Conservation (phyloP, 768 basidiomycete species). For the Punctularia strigosozonata region DNA sequence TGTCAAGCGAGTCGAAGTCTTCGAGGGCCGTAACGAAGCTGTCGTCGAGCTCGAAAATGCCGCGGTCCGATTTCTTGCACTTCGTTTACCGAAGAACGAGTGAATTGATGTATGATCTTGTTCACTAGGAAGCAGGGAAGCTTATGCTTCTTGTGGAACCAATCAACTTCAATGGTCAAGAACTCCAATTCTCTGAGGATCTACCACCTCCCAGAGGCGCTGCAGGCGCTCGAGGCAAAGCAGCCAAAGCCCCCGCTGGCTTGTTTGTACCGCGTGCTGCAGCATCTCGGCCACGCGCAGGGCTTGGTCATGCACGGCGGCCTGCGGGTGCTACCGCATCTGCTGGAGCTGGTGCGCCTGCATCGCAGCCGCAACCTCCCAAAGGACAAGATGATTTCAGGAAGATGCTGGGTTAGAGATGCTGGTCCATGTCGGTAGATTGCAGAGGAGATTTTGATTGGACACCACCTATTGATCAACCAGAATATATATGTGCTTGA, state of each 20-base stretch:
- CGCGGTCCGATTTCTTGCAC: constrained; percentile 49
- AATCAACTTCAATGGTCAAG: constrained; percentile 53
- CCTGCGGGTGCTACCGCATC: constrained; percentile 14
- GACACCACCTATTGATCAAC: too few species aligned
- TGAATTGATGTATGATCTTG: not conserved
- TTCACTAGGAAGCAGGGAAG: constrained; percentile 77
- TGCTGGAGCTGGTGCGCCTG: constrained; percentile 11
- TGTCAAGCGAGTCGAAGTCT: constrained; percentile 67
- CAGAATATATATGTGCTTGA: too few species aligned
- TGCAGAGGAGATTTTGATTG: too few species aligned
- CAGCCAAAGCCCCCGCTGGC: constrained; percentile 27
- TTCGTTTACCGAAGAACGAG: too few species aligned
- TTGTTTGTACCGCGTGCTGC: constrained; percentile 62
- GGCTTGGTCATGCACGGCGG: constrained; percentile 48
- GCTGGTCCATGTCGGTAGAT: too few species aligned
- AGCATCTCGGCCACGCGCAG: constrained; percentile 56
- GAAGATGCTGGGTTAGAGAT: constrained; percentile 56
- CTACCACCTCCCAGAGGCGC: constrained; percentile 20
- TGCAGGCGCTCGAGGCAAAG: constrained; percentile 18
- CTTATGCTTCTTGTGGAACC: constrained; percentile 63
- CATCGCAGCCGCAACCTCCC: constrained; percentile 8
- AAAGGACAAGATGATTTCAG: constrained; percentile 81
- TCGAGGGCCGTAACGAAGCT: constrained; percentile 47
- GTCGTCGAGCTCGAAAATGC: constrained; percentile 53
- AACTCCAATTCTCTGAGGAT: constrained; percentile 51